Conservation (phyloP, 495 filamentous ascomycete genomes). For the Clavariopsis aquatica region DNA sequence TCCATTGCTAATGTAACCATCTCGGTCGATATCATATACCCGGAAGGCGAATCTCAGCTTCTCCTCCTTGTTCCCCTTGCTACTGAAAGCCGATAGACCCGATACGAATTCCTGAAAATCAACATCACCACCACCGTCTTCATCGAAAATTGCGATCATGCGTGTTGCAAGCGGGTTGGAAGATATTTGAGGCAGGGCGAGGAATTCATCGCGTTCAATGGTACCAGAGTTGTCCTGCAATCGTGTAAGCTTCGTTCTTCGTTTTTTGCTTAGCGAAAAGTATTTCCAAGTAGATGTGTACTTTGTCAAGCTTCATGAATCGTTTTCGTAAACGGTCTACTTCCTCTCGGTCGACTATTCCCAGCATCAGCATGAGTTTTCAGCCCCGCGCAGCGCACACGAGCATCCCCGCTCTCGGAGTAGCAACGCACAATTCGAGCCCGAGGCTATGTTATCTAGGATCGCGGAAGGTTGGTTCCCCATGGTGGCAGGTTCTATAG, state of each 20-base stretch:
- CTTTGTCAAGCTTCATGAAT: conserved; percentile 99
- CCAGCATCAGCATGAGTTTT: conserved; percentile 18
- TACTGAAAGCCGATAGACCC: conserved; percentile 90
- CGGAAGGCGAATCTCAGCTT: conserved; percentile 98
- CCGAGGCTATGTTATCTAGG: conserved; percentile 92
- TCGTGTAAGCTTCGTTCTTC: neutral
- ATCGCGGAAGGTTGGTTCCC: conserved; percentile 81
- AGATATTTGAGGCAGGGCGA: conserved; percentile 93
- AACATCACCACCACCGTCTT: conserved; percentile 96
- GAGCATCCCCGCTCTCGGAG: conserved; percentile 8
- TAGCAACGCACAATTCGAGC: conserved; percentile 79
- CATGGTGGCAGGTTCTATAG: conserved; percentile 51
- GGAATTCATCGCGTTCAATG: conserved; percentile 97
- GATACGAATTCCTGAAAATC: conserved; percentile 99
- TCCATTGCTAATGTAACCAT: conserved; percentile 98
- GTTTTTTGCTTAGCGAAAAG: neutral
- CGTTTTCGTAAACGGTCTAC: conserved; percentile 92
- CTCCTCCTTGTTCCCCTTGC: conserved; percentile 98
- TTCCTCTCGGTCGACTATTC: conserved; percentile 91
- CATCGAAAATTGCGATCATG: conserved; percentile 99
- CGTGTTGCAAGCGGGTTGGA: conserved; percentile 94
- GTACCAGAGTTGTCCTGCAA: conserved; percentile 91
- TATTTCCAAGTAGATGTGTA: conserved; percentile 44
- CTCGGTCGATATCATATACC: conserved; percentile 98
- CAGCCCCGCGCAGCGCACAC: conserved; percentile 30